These are phyloP conservation scores for Erythrobasidium hasegawianum DNA, from an alignment of 1,284 basidiomycete species.

Conservation along the genomic window DNA sequence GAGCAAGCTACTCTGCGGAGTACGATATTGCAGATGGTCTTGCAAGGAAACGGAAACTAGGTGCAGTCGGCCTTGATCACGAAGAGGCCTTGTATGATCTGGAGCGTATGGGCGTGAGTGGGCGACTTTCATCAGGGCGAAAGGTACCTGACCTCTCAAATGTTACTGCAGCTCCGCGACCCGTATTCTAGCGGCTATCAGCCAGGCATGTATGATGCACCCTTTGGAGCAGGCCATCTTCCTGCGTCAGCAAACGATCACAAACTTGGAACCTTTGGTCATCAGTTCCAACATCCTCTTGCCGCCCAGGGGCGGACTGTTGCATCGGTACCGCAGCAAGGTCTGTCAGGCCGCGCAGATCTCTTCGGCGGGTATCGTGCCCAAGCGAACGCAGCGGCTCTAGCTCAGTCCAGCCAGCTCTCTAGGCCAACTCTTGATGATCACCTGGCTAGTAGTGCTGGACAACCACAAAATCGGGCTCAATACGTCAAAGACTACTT, in stretches of 20 bases:
- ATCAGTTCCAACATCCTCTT: constrained; percentile 1
- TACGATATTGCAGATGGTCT: constrained; percentile 42
- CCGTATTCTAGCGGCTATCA: constrained; percentile 20
- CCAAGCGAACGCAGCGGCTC: constrained; percentile 13
- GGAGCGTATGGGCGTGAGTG: constrained; percentile 43
- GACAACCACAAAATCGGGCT: neutral
- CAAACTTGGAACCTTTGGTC: neutral
- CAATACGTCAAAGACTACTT: too few species aligned
- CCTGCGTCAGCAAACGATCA: neutral
- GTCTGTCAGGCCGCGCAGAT: constrained; percentile 10
- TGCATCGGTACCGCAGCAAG: constrained; percentile 28
- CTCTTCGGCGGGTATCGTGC: constrained; percentile 19
- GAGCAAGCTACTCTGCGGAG: constrained; percentile 38
- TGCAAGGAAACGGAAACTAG: constrained; percentile 37
- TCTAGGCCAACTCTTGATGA: constrained; percentile 29
- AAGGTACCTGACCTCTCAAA: too few species aligned
- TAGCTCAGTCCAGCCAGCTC: neutral
- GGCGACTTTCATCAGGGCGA: too few species aligned
- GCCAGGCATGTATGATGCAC: constrained; percentile 15
- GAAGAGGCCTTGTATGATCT: constrained; percentile 40
- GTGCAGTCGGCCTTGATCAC: constrained; percentile 39
- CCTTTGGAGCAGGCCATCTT: neutral
- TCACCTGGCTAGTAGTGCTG: constrained; percentile 23
- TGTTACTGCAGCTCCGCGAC: constrained; percentile 26
- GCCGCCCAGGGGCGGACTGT: constrained; percentile 32